Percentiles rank a stretch among this genome's conserved stretches.
phyloP scores from a whole-genome alignment of 768 basidiomycete species.

The Tricholoma terreum region DNA sequence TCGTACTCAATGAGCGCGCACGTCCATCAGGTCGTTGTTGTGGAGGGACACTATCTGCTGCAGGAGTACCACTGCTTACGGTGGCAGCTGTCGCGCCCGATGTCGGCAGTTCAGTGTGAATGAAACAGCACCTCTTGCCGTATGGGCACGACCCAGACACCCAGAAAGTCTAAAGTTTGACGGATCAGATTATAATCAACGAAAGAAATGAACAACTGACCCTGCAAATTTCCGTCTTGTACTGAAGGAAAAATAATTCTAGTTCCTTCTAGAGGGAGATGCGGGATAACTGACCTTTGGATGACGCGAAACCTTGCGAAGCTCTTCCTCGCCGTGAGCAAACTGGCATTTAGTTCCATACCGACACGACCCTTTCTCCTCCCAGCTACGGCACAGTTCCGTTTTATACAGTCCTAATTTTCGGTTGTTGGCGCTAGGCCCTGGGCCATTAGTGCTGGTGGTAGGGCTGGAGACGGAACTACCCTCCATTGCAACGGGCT shows the following conservation, averaged over 20 bases:
- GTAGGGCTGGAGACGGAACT: slow-evolving; percentile 39
- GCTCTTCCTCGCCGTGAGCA: slow-evolving; percentile 88
- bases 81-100: slow-evolving; percentile 56
- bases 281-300: slow-evolving; percentile 62
- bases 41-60: slow-evolving; percentile 44
- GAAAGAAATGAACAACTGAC: slow-evolving; percentile 38
- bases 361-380: slow-evolving; percentile 83
- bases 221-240: slow-evolving; percentile 93
- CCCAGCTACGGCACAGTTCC: slow-evolving; percentile 87
- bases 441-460: slow-evolving; percentile 44
- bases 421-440: slow-evolving; percentile 88
- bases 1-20: slow-evolving; percentile 66
- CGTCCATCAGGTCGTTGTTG: slow-evolving; percentile 55
- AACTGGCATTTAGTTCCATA: slow-evolving; percentile 92
- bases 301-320: slow-evolving; percentile 80
- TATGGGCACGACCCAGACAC: slow-evolving; percentile 91
- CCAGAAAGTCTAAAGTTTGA: slow-evolving; percentile 73
- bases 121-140: slow-evolving; percentile 91
- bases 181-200: slow-evolving; percentile 8
- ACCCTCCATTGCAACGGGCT: slow-evolving; percentile 25
- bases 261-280: slow-evolving; percentile 14
- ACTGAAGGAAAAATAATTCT: slow-evolving; percentile 41
- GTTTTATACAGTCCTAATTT: slow-evolving; percentile 92
- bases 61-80: slow-evolving; percentile 27
- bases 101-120: slow-evolving; percentile 80